Conservation (phyloP, 345 rosid species). For the Populus davidiana region DNA sequence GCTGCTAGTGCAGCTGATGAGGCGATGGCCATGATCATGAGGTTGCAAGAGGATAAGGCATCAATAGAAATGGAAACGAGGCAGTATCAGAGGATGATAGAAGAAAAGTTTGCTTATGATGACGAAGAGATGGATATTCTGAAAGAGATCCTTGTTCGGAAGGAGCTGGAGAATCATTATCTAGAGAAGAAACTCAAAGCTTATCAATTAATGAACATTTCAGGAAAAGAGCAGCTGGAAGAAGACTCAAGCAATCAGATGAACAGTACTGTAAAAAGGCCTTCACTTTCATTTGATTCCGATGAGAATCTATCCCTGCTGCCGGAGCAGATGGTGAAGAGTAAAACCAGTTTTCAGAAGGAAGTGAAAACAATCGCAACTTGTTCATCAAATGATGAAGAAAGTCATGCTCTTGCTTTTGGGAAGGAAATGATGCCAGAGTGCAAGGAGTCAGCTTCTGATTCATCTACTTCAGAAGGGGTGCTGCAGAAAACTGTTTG, state of each 20-base stretch:
- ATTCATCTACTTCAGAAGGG: slow-evolving; percentile 7
- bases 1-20: slow-evolving; percentile 35
- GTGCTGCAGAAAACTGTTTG: neutral
- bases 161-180: slow-evolving; percentile 31
- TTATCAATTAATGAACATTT: slow-evolving; percentile 13
- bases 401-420: neutral
- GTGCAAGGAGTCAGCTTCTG: slow-evolving; percentile 2
- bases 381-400: slow-evolving; percentile 17
- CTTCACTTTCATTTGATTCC: slow-evolving; percentile 16
- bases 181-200: slow-evolving; percentile 27
- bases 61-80: slow-evolving; percentile 28
- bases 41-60: slow-evolving; percentile 36
- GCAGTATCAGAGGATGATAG: slow-evolving; percentile 31
- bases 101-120: slow-evolving; percentile 29
- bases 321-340: slow-evolving; percentile 16
- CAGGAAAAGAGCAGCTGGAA: slow-evolving; percentile 8
- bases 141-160: slow-evolving; percentile 28
- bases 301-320: slow-evolving; percentile 17
- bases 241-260: slow-evolving; percentile 11
- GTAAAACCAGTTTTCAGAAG: slow-evolving; percentile 6
- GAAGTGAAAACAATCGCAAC: slow-evolving; percentile 10
- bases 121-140: slow-evolving; percentile 35
- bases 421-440: slow-evolving; percentile 4
- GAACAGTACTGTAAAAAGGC: slow-evolving; percentile 9
- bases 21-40: slow-evolving; percentile 35